Evolutionary conservation across 345 rosid species (phyloP).

Genomic region (Trapa incisa): DNA sequence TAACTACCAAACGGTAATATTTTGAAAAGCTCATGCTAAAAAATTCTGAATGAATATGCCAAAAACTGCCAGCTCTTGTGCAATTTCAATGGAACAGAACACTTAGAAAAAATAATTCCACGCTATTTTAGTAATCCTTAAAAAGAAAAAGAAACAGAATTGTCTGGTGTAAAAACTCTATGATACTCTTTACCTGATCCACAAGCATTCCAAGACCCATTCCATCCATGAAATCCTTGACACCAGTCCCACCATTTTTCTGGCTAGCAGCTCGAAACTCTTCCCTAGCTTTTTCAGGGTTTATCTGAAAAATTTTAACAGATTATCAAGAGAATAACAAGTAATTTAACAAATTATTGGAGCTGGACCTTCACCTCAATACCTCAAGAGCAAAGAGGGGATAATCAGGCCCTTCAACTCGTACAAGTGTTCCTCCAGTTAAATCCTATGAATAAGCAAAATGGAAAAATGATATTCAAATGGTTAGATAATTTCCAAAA

Average conservation of each 20-base stretch:
- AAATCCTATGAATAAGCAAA: conserved; percentile 38
- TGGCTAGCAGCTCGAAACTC: conserved; percentile 69
- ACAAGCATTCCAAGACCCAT: conserved; percentile 94
- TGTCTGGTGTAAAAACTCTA: not conserved
- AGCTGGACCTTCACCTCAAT: conserved; percentile 10
- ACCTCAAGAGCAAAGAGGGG: conserved; percentile 98
- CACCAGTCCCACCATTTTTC: conserved; percentile 65
- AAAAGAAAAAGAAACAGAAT: conserved; percentile 7
- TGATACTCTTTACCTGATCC: conserved; percentile 56
- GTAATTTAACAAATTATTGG: not conserved
- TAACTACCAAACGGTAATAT: not conserved
- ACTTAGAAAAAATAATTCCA: not conserved
- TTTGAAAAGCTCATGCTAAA: not conserved
- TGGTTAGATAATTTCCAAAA: not conserved
- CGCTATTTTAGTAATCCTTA: not conserved
- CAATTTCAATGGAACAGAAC: not conserved
- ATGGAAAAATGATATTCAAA: not conserved
- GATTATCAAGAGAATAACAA: not conserved
- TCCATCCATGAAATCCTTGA: conserved; percentile 94
- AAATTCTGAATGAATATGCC: not conserved
- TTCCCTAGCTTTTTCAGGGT: conserved; percentile 94
- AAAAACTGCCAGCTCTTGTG: not conserved
- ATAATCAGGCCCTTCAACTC: conserved; percentile 80
- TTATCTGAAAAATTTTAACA: conserved; percentile 28
- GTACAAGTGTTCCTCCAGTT: conserved; percentile 78